phyloP scores from a whole-genome alignment of 176 grass and related monocot genomes.

The Alloteropsis semialata region DNA sequence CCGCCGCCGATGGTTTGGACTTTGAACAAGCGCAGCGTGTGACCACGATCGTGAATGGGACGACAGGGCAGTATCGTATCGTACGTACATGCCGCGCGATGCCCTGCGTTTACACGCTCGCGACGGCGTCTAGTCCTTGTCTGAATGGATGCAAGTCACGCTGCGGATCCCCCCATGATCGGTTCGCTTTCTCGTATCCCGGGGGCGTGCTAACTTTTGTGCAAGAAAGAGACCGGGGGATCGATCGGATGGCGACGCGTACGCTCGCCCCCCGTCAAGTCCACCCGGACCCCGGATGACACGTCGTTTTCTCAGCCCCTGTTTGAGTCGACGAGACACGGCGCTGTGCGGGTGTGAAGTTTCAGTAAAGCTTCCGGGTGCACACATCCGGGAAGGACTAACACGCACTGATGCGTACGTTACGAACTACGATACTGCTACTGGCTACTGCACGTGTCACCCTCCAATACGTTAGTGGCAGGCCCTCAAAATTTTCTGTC shows the following conservation, averaged over 20 bases:
- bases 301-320: too few species aligned
- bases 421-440: neutral
- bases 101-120: neutral
- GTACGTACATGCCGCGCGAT: neutral
- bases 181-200: neutral
- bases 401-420: neutral
- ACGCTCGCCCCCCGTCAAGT: neutral
- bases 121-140: conserved; percentile 17
- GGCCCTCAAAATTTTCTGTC: neutral
- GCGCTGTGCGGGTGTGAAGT: too few species aligned
- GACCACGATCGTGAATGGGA: neutral
- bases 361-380: too few species aligned
- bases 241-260: neutral
- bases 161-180: neutral
- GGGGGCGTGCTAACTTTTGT: neutral
- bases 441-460: neutral
- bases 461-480: neutral
- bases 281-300: neutral
- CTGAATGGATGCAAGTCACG: neutral
- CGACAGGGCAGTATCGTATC: too few species aligned
- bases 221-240: neutral
- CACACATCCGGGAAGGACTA: neutral
- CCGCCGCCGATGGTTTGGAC: neutral
- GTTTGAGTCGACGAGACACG: too few species aligned
- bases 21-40: too few species aligned